These are phyloP conservation scores for Persicaria tinctoria DNA, from an alignment of 148 eudicot species.

Conservation along the genomic window DNA sequence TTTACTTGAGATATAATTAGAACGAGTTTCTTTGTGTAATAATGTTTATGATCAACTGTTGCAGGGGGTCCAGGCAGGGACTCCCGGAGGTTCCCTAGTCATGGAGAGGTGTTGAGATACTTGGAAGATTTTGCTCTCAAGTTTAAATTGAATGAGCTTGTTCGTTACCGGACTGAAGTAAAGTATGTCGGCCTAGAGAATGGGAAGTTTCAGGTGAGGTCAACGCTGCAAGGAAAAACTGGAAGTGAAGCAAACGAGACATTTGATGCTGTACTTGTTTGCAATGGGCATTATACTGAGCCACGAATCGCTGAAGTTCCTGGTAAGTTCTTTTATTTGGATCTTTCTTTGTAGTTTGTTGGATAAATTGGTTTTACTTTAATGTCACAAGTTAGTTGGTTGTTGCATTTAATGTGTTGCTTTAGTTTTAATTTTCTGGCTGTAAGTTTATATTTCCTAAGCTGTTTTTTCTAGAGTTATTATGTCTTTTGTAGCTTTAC, in stretches of 20 bases:
- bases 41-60: neutral
- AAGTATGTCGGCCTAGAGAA: conserved; percentile 36
- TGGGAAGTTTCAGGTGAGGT: conserved; percentile 58
- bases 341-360: neutral
- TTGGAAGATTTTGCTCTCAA: conserved; percentile 52
- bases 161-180: conserved; percentile 59
- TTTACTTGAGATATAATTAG: conserved; percentile 16
- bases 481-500: no score
- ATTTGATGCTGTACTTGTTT: conserved; percentile 87
- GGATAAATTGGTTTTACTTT: no score
- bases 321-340: conserved; percentile 28
- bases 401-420: no score
- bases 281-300: conserved; percentile 87
- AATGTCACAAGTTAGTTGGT: no score
- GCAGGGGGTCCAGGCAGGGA: conserved; percentile 41
- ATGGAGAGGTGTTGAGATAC: conserved; percentile 71
- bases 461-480: no score
- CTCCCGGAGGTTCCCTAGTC: conserved; percentile 78
- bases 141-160: conserved; percentile 51
- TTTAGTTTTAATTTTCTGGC: no score
- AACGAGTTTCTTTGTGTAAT: neutral
- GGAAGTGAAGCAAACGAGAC: conserved; percentile 40
- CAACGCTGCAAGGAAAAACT: conserved; percentile 20
- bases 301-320: conserved; percentile 78
- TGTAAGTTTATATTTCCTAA: no score